These are phyloP conservation scores for Metarhizium brunneum DNA, from an alignment of 2,329 filamentous ascomycete genomes.

Conservation along the genomic window DNA sequence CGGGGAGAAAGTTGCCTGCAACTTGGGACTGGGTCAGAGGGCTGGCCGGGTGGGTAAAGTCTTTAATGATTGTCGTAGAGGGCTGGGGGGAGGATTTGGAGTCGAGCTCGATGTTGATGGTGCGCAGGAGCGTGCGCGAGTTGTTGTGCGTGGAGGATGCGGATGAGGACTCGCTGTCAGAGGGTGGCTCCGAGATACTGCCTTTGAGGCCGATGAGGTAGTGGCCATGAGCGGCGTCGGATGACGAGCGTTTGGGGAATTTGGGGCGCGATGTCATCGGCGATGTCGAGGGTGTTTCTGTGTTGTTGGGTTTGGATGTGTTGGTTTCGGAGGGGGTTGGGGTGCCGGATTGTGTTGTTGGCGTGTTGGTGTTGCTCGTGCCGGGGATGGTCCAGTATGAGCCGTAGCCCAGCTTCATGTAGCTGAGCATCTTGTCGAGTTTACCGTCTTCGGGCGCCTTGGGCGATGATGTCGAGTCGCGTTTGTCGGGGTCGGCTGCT, in stretches of 20 bases:
- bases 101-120: constrained; percentile 57
- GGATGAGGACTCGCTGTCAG: constrained; percentile 14
- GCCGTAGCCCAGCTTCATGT: constrained; percentile 58
- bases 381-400: constrained; percentile 51
- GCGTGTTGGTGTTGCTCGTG: constrained; percentile 4
- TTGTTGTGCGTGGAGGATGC: constrained; percentile 26
- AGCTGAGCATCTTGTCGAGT: constrained; percentile 50
- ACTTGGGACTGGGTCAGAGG: constrained; percentile 23
- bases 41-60: constrained; percentile 30
- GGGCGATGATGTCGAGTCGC: not conserved
- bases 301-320: not conserved
- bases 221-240: constrained; percentile 28
- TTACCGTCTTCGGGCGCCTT: constrained; percentile 24
- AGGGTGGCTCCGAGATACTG: constrained; percentile 41
- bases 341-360: constrained; percentile 9
- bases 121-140: constrained; percentile 52
- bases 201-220: constrained; percentile 64
- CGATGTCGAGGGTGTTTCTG: not conserved
- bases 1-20: constrained; percentile 22
- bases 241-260: constrained; percentile 10
- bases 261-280: not conserved
- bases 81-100: constrained; percentile 26
- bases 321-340: constrained; percentile 6
- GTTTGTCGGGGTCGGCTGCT: not conserved
- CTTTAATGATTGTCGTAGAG: constrained; percentile 35